Evolutionary conservation across 2,329 filamentous ascomycete species (phyloP).

Genomic region (Pseudocercospora fuligena): DNA sequence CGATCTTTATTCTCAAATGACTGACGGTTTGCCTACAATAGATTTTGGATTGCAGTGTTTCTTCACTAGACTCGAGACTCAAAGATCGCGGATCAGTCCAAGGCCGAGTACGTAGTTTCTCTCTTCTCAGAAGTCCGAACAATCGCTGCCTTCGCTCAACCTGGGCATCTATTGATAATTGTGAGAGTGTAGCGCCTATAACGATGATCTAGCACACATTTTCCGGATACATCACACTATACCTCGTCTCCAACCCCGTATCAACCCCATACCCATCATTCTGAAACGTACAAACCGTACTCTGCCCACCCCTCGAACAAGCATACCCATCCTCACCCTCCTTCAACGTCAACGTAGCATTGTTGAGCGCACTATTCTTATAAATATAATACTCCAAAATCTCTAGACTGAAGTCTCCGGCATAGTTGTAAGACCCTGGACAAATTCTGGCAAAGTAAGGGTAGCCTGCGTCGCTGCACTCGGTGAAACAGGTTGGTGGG

Average conservation of each 20-base stretch:
- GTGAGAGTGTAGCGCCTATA: too few relatives aligned
- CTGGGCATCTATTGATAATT: too few relatives aligned
- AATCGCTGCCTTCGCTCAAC: too few relatives aligned
- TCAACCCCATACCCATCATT: neutral
- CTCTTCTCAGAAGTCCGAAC: too few relatives aligned
- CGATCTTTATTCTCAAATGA: too few relatives aligned
- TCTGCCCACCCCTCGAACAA: neutral
- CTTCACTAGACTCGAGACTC: too few relatives aligned
- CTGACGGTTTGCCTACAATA: too few relatives aligned
- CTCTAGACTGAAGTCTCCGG: neutral
- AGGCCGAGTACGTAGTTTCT: too few relatives aligned
- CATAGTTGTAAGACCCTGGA: neutral
- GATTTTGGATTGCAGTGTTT: too few relatives aligned
- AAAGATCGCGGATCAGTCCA: too few relatives aligned
- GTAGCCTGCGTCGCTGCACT: neutral
- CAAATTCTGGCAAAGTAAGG: neutral
- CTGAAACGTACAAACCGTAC: neutral
- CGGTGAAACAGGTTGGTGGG: neutral
- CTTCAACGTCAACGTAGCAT: neutral
- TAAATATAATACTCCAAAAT: slow-evolving; percentile 24
- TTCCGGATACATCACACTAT: neutral
- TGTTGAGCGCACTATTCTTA: slow-evolving; percentile 7
- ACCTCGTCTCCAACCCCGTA: neutral
- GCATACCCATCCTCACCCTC: neutral
- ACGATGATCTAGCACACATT: neutral